Percentiles rank a stretch among this genome's conserved stretches.
These are phyloP conservation scores for Scheffersomyces illinoinensis DNA, from an alignment of 1,139 yeast genomes.

Conservation along the genomic window DNA sequence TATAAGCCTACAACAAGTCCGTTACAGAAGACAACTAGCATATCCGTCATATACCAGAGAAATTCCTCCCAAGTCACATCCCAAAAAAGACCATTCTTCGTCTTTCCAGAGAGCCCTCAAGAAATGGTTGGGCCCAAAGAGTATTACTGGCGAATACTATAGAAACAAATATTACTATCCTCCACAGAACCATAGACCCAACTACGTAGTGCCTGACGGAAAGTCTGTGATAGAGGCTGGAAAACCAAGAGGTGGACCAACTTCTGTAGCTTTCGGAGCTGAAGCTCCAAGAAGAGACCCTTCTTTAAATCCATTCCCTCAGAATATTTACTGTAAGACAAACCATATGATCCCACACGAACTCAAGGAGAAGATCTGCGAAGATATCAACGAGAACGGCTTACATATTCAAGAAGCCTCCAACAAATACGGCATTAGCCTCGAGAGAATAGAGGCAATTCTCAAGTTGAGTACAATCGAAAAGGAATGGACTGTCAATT, in stretches of 20 bases:
- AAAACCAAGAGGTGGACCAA: conserved; percentile 8
- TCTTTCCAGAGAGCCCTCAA: conserved; percentile 39
- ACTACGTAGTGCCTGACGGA: conserved; percentile 67
- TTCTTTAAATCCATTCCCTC: conserved; percentile 73
- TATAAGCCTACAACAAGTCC: conserved; percentile 4
- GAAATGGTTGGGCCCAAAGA: conserved; percentile 77
- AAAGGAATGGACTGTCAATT: conserved; percentile 44
- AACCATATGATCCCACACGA: conserved; percentile 59
- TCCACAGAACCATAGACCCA: conserved; percentile 71
- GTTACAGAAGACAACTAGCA: conserved; percentile 19
- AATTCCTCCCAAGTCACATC: conserved; percentile 20
- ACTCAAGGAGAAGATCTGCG: conserved; percentile 59
- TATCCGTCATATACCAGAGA: conserved; percentile 23
- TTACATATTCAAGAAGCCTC: conserved; percentile 73
- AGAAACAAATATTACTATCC: conserved; percentile 76
- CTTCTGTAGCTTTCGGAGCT: conserved; percentile 13
- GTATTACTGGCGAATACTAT: conserved; percentile 79
- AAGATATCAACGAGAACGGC: conserved; percentile 54
- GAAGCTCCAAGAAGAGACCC: conserved; percentile 25
- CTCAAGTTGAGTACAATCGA: conserved; percentile 68
- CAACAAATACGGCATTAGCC: conserved; percentile 73
- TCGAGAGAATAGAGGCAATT: conserved; percentile 86
- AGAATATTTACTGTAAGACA: conserved; percentile 68
- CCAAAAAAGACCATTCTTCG: conserved; percentile 27
- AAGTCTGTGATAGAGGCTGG: conserved; percentile 35